phyloP scores from a whole-genome alignment of 164 flowering plant species.

The Vitis cinerea region DNA sequence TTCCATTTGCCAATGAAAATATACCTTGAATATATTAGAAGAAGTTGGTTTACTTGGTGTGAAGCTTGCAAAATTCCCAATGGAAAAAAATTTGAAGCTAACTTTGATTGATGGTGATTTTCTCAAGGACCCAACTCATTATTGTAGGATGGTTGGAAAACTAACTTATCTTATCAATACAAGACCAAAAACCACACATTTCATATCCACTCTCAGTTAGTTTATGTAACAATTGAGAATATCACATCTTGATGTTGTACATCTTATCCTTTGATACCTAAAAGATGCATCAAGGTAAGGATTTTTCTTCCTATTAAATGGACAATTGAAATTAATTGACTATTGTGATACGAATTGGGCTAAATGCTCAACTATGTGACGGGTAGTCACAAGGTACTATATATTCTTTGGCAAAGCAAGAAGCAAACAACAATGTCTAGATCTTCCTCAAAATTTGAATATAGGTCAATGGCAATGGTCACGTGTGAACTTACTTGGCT shows the following conservation, averaged over 20 bases:
- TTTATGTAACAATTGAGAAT: neutral
- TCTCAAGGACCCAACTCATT: neutral
- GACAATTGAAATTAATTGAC: no score
- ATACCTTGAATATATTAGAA: neutral
- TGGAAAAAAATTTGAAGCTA: neutral
- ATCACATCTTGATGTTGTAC: neutral
- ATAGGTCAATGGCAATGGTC: no score
- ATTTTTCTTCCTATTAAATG: neutral
- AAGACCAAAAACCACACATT: constrained; percentile 1
- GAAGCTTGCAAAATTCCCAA: neutral
- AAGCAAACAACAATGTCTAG: no score
- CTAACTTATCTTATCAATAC: constrained; percentile 19
- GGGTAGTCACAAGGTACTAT: constrained; percentile 9
- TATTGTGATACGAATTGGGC: constrained; percentile 8
- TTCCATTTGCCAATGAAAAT: neutral
- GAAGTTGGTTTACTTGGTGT: neutral
- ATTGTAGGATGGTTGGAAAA: constrained; percentile 12
- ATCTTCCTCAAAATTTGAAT: no score
- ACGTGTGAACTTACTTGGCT: no score
- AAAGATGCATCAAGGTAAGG: neutral
- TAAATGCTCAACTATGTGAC: neutral
- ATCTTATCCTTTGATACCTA: neutral
- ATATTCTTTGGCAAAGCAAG: constrained; percentile 4
- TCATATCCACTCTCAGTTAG: constrained; percentile 5
- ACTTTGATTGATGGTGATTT: neutral